These are phyloP conservation scores for Selaginella moellendorffii DNA, from an alignment of 75 land plant genomes.

Conservation along the genomic window DNA sequence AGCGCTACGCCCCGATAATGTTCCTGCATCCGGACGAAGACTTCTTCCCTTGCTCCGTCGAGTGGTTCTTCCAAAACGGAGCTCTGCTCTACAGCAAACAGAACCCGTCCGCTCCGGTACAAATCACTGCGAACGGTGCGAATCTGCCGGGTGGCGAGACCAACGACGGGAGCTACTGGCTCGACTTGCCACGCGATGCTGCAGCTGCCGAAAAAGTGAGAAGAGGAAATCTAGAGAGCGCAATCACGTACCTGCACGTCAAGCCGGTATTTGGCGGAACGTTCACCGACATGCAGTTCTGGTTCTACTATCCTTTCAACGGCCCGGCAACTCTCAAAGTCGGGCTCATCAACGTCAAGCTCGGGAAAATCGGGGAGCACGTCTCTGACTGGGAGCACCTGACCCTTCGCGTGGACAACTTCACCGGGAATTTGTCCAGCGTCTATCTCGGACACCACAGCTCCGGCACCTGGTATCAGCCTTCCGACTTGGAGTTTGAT, in stretches of 20 bases:
- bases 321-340: slow-evolving; percentile 61
- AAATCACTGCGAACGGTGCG: slow-evolving; percentile 32
- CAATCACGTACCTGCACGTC: slow-evolving; percentile 42
- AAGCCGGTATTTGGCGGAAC: slow-evolving; percentile 65
- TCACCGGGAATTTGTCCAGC: slow-evolving; percentile 42
- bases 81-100: slow-evolving; percentile 37
- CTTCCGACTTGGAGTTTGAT: slow-evolving; percentile 38
- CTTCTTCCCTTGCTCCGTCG: slow-evolving; percentile 53
- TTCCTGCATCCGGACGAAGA: slow-evolving; percentile 63
- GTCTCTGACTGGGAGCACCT: slow-evolving; percentile 79
- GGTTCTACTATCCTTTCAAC: slow-evolving; percentile 80
- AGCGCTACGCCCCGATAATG: slow-evolving; percentile 42
- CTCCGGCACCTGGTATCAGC: slow-evolving; percentile 42
- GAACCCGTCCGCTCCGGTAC: slow-evolving; percentile 15
- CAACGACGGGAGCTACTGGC: slow-evolving; percentile 59
- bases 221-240: slow-evolving; percentile 36
- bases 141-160: slow-evolving; percentile 65
- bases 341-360: slow-evolving; percentile 27
- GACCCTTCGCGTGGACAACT: slow-evolving; percentile 52
- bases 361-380: slow-evolving; percentile 69
- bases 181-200: slow-evolving; percentile 47
- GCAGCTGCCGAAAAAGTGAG: slow-evolving; percentile 23
- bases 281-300: slow-evolving; percentile 49
- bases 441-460: slow-evolving; percentile 61
- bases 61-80: slow-evolving; percentile 57